A percentile compares a stretch with the other conserved stretches of the same genome.
These are phyloP conservation scores for Populus pruinosa DNA, from an alignment of 345 rosid species.

Conservation along the genomic window DNA sequence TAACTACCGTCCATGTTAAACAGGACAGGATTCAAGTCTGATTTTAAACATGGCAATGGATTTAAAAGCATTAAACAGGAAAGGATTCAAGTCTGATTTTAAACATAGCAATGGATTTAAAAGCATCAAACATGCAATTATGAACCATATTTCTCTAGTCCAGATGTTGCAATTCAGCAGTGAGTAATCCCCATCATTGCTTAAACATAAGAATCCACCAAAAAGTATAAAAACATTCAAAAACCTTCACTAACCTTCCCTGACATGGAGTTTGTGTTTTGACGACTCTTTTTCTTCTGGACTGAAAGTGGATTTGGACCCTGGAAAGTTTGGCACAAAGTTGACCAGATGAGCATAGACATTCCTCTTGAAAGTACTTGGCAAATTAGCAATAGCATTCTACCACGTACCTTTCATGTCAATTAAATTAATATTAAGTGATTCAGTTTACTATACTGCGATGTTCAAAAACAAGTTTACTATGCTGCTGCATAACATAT, in stretches of 20 bases:
- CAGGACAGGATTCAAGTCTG: neutral
- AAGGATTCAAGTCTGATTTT: too few relatives aligned
- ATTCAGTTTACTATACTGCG: neutral
- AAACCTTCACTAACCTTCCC: slow-evolving; percentile 33
- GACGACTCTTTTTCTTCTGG: slow-evolving; percentile 56
- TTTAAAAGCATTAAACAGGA: neutral
- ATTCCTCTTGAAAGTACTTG: neutral
- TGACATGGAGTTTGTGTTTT: slow-evolving; percentile 29
- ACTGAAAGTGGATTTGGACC: slow-evolving; percentile 88
- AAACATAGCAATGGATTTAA: neutral
- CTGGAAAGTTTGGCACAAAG: slow-evolving; percentile 37
- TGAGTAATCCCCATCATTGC: neutral
- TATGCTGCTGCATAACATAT: neutral
- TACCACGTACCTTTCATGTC: neutral
- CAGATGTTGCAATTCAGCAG: neutral
- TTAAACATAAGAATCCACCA: neutral
- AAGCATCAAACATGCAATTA: neutral
- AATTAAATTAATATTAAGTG: neutral
- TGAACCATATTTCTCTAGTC: neutral
- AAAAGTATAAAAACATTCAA: neutral
- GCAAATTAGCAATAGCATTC: neutral
- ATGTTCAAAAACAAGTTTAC: neutral
- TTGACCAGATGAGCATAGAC: neutral
- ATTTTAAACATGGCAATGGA: neutral
- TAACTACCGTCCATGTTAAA: neutral